These are phyloP conservation scores for Candida maesae DNA, from an alignment of 805 yeast species.

Conservation along the genomic window DNA sequence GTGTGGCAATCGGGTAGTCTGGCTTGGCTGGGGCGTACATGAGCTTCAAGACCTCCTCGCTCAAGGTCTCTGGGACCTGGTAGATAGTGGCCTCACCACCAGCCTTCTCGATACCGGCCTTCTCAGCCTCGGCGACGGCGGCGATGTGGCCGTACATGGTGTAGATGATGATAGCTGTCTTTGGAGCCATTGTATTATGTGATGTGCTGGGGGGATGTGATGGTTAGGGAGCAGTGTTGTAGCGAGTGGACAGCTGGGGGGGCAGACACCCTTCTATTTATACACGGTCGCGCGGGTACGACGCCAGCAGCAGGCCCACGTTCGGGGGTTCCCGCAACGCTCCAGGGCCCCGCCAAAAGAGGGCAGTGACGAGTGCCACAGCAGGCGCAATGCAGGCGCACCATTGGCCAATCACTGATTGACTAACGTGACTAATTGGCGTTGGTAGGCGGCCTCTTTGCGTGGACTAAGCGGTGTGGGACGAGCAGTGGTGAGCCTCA, in stretches of 20 bases:
- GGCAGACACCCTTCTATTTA: not conserved
- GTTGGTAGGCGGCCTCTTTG: too few relatives aligned
- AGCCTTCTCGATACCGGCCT: constrained; percentile 64
- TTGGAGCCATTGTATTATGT: constrained; percentile 31
- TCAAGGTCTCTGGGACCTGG: constrained; percentile 78
- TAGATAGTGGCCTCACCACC: constrained; percentile 69
- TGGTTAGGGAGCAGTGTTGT: not conserved
- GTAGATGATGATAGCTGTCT: constrained; percentile 58
- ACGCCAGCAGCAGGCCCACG: too few relatives aligned
- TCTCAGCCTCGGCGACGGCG: constrained; percentile 61
- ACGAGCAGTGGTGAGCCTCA: not conserved
- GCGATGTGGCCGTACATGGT: constrained; percentile 79
- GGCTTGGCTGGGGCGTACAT: constrained; percentile 66
- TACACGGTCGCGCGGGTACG: not conserved
- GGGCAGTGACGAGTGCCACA: too few relatives aligned
- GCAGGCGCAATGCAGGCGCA: too few relatives aligned
- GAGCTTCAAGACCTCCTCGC: constrained; percentile 53
- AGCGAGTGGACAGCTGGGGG: not conserved
- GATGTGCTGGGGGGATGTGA: not conserved
- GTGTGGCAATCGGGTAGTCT: constrained; percentile 53
- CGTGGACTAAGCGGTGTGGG: too few relatives aligned
- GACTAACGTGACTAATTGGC: too few relatives aligned
- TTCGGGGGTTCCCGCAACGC: too few relatives aligned
- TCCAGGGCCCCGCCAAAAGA: too few relatives aligned
- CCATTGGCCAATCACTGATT: too few relatives aligned